phyloP scores from a whole-genome alignment of 345 rosid species.

The Euphorbia peplus region DNA sequence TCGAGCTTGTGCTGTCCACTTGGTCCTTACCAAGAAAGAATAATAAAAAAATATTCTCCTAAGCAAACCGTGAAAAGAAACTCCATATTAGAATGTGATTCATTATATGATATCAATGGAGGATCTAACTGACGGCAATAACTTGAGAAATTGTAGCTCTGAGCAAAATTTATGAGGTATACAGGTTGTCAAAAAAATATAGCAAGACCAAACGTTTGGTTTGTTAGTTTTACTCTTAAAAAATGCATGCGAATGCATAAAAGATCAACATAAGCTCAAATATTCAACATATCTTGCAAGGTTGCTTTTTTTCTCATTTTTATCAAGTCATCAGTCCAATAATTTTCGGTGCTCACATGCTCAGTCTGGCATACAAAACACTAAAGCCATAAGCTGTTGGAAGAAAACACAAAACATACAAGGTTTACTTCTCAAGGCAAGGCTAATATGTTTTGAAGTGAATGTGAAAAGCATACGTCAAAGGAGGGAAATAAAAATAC shows the following conservation, averaged over 20 bases:
- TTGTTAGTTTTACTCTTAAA: background rate
- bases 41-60: background rate
- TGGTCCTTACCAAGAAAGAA: background rate
- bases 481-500: background rate
- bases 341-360: background rate
- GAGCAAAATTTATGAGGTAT: background rate
- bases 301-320: background rate
- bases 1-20: background rate
- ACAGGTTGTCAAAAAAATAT: background rate
- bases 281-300: background rate
- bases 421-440: background rate
- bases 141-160: background rate
- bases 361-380: background rate
- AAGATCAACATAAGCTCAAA: background rate
- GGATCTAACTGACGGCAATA: conserved; percentile 1
- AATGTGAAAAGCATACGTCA: background rate
- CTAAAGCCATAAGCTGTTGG: background rate
- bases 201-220: background rate
- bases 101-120: background rate
- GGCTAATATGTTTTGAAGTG: background rate
- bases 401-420: background rate
- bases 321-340: background rate
- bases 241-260: background rate
- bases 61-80: background rate
- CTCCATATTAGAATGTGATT: background rate